Evolutionary conservation across 768 basidiomycete species (phyloP).

Genomic region (Ramaria sp.): DNA sequence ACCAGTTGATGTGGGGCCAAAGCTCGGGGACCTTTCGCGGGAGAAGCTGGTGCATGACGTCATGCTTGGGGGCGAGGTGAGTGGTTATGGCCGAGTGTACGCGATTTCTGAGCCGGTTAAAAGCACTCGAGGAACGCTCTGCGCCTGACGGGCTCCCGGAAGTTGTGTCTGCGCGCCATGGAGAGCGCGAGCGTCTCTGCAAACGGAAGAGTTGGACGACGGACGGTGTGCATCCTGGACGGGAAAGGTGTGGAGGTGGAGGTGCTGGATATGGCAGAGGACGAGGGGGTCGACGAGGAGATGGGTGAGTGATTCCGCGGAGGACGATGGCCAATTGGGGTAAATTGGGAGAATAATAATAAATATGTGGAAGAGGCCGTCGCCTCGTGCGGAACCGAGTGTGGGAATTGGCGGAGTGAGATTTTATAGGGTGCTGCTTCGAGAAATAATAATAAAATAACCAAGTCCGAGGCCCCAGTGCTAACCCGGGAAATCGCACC

Average conservation of each 20-base stretch:
- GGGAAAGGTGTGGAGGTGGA: slow-evolving; percentile 52
- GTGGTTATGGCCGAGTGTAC: slow-evolving; percentile 13
- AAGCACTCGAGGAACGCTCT: slow-evolving; percentile 10
- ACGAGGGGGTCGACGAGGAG: slow-evolving; percentile 22
- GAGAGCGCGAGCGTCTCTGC: slow-evolving; percentile 51
- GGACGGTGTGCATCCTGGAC: slow-evolving; percentile 69
- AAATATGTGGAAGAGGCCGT: slow-evolving; percentile 3
- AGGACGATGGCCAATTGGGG: no score
- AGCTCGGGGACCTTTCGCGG: slow-evolving; percentile 46
- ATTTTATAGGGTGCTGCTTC: background rate
- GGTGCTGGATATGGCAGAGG: slow-evolving; percentile 66
- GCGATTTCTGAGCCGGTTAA: background rate
- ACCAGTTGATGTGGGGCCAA: slow-evolving; percentile 32
- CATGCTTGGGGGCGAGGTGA: slow-evolving; percentile 57
- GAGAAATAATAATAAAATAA: background rate
- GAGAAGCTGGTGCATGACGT: slow-evolving; percentile 36
- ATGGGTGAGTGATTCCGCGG: background rate
- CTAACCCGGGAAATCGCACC: slow-evolving; percentile 3
- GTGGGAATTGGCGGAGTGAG: background rate
- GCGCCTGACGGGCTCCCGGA: slow-evolving; percentile 47
- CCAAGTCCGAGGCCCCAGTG: background rate
- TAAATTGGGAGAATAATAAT: no score
- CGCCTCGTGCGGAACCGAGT: slow-evolving; percentile 5
- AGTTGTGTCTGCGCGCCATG: slow-evolving; percentile 41
- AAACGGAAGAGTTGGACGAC: slow-evolving; percentile 65